A percentile compares a stretch with the other conserved stretches of the same genome.
These are phyloP conservation scores for Dendrothele bispora DNA, from an alignment of 768 basidiomycete species.

Conservation along the genomic window DNA sequence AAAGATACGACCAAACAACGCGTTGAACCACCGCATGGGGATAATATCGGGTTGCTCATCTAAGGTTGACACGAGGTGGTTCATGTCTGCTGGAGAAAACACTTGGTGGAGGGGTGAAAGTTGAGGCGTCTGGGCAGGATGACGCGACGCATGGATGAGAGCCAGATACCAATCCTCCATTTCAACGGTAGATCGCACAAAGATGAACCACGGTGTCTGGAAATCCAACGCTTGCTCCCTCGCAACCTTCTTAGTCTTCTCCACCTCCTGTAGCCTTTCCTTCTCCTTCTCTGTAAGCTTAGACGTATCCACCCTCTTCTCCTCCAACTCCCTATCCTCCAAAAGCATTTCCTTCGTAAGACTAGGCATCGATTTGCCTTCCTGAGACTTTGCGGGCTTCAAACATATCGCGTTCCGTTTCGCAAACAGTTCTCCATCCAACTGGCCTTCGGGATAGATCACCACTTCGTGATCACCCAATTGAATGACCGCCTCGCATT, in stretches of 20 bases:
- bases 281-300: constrained; percentile 38
- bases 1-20: constrained; percentile 88
- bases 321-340: constrained; percentile 30
- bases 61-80: constrained; percentile 74
- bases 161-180: constrained; percentile 98
- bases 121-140: constrained; percentile 61
- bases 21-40: constrained; percentile 97
- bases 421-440: constrained; percentile 89
- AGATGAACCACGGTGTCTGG: constrained; percentile 87
- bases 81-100: constrained; percentile 81
- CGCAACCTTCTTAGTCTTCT: constrained; percentile 42
- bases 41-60: constrained; percentile 96
- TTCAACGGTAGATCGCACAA: constrained; percentile 81
- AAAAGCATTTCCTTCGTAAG: constrained; percentile 53
- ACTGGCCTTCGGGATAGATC: constrained; percentile 70
- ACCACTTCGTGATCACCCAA: constrained; percentile 75
- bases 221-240: constrained; percentile 51
- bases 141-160: constrained; percentile 70
- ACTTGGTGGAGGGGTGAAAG: constrained; percentile 61
- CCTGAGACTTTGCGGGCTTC: constrained; percentile 44
- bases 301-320: constrained; percentile 15
- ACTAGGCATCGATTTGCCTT: constrained; percentile 43
- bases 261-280: constrained; percentile 32
- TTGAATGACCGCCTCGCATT: constrained; percentile 90
- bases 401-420: constrained; percentile 88